These are phyloP conservation scores for Mixia osmundae DNA, from an alignment of 1,284 basidiomycete genomes.

Conservation along the genomic window DNA sequence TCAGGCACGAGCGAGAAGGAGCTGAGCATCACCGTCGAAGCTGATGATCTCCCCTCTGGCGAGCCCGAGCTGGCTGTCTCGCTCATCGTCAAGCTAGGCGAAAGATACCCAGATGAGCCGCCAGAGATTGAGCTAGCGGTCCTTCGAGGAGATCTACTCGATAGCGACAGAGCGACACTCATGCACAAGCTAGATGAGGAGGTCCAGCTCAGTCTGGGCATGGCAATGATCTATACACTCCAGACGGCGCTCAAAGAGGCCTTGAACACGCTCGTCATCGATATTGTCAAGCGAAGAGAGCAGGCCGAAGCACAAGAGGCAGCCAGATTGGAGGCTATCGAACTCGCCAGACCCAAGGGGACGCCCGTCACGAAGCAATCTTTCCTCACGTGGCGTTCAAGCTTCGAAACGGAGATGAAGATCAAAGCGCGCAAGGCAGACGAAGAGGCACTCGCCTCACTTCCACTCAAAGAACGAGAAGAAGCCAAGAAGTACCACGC, in stretches of 20 bases:
- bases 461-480: constrained; percentile 63
- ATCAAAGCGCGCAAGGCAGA: constrained; percentile 41
- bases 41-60: too few species aligned
- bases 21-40: too few species aligned
- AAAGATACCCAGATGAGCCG: too few species aligned
- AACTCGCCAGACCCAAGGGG: constrained; percentile 65
- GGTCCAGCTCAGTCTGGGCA: constrained; percentile 21
- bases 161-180: too few species aligned
- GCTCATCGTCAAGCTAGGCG: too few species aligned
- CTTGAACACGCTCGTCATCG: constrained; percentile 36
- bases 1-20: too few species aligned
- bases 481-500: too few species aligned
- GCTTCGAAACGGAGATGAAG: constrained; percentile 46
- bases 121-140: too few species aligned
- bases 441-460: constrained; percentile 50
- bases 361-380: constrained; percentile 64
- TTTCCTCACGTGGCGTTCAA: constrained; percentile 56
- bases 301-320: constrained; percentile 37
- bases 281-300: constrained; percentile 30
- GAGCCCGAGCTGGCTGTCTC: too few species aligned
- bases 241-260: constrained; percentile 50
- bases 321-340: constrained; percentile 38
- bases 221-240: constrained; percentile 95
- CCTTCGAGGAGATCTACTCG: too few species aligned
- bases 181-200: too few species aligned